These are phyloP conservation scores for Trichomonas tenax DNA, from an alignment of 208 protist species.

Conservation along the genomic window DNA sequence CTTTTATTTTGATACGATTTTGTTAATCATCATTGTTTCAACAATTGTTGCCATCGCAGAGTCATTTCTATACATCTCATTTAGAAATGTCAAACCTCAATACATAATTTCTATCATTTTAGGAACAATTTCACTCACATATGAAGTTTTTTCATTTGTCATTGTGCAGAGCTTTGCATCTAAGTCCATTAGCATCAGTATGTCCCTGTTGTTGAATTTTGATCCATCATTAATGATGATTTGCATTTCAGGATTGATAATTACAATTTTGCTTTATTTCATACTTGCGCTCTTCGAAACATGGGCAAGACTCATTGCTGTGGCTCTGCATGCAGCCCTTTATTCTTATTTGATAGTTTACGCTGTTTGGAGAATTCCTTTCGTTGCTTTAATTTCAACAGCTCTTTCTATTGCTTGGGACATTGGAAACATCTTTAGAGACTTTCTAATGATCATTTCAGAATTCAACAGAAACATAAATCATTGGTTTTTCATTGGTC, in stretches of 20 bases:
- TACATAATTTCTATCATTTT: background rate
- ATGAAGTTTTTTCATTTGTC: background rate
- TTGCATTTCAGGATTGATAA: background rate
- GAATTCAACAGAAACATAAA: background rate
- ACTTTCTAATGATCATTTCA: background rate
- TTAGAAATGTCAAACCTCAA: background rate
- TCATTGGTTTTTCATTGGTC: background rate
- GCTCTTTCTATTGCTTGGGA: background rate
- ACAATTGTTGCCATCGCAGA: background rate
- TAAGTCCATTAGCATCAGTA: background rate
- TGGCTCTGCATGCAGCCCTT: background rate
- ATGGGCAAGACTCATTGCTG: background rate
- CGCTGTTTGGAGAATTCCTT: background rate
- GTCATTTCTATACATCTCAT: background rate
- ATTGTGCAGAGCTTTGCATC: background rate
- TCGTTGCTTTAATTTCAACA: background rate
- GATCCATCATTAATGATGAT: background rate
- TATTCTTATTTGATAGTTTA: background rate
- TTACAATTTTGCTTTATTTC: background rate
- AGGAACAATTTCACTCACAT: background rate
- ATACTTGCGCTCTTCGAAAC: background rate
- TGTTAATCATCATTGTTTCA: background rate
- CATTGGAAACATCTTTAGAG: background rate
- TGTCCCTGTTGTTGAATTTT: background rate
- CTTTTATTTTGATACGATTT: background rate